Evolutionary conservation across 2,329 filamentous ascomycete genomes (phyloP).

Genomic region (Chalaropsis ovoidea): DNA sequence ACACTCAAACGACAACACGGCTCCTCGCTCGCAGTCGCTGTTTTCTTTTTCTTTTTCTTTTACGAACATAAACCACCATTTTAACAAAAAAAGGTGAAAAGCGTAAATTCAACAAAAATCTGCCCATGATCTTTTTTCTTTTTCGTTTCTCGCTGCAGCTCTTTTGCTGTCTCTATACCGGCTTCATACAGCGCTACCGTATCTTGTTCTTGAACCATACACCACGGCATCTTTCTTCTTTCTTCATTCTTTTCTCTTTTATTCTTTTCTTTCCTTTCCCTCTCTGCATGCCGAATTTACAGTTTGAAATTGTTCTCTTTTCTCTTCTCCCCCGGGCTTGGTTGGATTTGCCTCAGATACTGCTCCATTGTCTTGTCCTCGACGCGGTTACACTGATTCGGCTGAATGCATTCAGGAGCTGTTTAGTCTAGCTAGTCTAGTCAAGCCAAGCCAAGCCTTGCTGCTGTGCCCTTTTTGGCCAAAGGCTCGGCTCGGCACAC

Average conservation of each 20-base stretch:
- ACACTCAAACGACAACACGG: background rate
- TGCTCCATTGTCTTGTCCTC: background rate
- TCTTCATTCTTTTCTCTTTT: background rate
- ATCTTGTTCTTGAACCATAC: background rate
- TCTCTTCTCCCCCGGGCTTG: background rate
- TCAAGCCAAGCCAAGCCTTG: background rate
- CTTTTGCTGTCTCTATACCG: background rate
- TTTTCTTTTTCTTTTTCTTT: background rate
- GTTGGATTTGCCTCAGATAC: background rate
- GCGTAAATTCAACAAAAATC: conserved; percentile 14
- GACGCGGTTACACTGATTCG: background rate
- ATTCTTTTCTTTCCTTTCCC: background rate
- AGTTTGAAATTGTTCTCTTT: background rate
- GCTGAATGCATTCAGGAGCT: background rate
- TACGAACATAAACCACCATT: conserved; percentile 16
- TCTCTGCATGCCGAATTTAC: background rate
- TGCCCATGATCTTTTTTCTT: background rate
- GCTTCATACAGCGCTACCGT: background rate
- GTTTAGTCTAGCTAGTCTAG: background rate
- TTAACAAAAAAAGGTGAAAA: conserved; percentile 19
- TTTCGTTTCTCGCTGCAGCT: background rate
- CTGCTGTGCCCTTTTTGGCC: background rate
- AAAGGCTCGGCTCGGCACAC: no score
- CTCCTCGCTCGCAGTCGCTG: conserved; percentile 2
- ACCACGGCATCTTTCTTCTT: background rate